phyloP scores from a whole-genome alignment of 2,329 filamentous ascomycete species.

The Beauveria brongniartii region DNA sequence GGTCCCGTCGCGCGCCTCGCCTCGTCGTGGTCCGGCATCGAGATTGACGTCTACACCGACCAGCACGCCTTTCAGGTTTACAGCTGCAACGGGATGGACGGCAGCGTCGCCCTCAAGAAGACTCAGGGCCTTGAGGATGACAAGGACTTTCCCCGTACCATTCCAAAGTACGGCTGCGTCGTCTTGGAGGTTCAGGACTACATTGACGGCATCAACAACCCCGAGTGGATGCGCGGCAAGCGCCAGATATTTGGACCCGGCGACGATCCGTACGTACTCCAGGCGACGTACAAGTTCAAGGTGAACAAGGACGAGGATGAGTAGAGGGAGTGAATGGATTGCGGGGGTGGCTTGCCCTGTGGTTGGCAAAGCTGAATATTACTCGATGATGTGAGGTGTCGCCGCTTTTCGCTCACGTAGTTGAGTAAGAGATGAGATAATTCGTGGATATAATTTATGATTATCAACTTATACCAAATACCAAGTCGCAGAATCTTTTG shows the following conservation, averaged over 20 bases:
- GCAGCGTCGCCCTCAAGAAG: slow-evolving; percentile 58
- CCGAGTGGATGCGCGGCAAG: slow-evolving; percentile 65
- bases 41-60: slow-evolving; percentile 71
- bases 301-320: slow-evolving; percentile 27
- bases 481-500: not conserved
- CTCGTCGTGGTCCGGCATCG: slow-evolving; percentile 73
- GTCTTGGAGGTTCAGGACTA: slow-evolving; percentile 90
- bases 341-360: not conserved
- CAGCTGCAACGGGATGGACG: slow-evolving; percentile 70
- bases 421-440: not conserved
- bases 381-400: not conserved
- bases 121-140: slow-evolving; percentile 57
- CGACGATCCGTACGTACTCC: slow-evolving; percentile 52
- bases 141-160: slow-evolving; percentile 48
- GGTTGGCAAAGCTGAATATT: not conserved
- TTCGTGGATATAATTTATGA: not conserved
- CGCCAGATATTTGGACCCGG: slow-evolving; percentile 55
- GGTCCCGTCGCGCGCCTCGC: slow-evolving; percentile 58
- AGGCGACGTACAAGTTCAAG: slow-evolving; percentile 54
- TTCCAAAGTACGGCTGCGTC: slow-evolving; percentile 72
- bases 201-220: slow-evolving; percentile 90
- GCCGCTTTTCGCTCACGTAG: not conserved
- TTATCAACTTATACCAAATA: not conserved
- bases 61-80: slow-evolving; percentile 87
- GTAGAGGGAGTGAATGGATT: not conserved